Evolutionary conservation across 495 filamentous ascomycete genomes (phyloP).

Genomic region (Glonium stellatum): DNA sequence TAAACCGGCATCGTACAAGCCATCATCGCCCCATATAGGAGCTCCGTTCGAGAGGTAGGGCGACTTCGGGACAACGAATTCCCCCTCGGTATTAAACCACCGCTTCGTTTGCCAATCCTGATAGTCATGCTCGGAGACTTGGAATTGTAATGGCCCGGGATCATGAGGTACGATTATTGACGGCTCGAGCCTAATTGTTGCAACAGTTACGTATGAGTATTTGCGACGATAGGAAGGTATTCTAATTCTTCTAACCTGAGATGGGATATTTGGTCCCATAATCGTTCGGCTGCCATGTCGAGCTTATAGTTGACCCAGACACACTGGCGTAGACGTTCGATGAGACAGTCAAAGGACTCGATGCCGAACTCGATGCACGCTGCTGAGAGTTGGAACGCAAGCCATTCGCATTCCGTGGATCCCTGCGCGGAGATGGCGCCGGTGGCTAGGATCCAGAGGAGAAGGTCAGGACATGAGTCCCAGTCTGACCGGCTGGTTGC

Average conservation of each 20-base stretch:
- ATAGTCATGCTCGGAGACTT: conserved; percentile 17
- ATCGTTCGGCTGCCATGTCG: conserved; percentile 14
- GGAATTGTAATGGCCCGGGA: conserved; percentile 17
- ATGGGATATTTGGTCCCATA: conserved; percentile 23
- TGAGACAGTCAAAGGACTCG: not conserved
- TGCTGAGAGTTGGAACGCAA: conserved; percentile 17
- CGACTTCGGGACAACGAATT: not conserved
- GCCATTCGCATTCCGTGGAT: conserved; percentile 19
- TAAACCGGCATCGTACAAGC: conserved; percentile 1
- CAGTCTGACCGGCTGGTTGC: conserved; percentile 22
- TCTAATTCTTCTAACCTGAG: conserved; percentile 24
- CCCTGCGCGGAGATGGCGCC: conserved; percentile 27
- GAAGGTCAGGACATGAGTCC: conserved; percentile 19
- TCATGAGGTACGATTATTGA: not conserved
- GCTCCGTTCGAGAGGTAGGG: not conserved
- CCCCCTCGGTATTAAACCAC: not conserved
- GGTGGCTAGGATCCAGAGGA: conserved; percentile 28
- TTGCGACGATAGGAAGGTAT: conserved; percentile 19
- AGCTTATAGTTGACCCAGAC: conserved; percentile 28
- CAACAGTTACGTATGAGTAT: conserved; percentile 21
- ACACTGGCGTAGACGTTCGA: conserved; percentile 23
- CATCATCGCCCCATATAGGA: not conserved
- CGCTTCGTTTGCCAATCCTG: conserved; percentile 16
- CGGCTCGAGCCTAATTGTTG: conserved; percentile 20
- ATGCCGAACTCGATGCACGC: conserved; percentile 24